These are phyloP conservation scores for Colletotrichum orchidophilum DNA, from an alignment of 2,329 filamentous ascomycete genomes.

Conservation along the genomic window DNA sequence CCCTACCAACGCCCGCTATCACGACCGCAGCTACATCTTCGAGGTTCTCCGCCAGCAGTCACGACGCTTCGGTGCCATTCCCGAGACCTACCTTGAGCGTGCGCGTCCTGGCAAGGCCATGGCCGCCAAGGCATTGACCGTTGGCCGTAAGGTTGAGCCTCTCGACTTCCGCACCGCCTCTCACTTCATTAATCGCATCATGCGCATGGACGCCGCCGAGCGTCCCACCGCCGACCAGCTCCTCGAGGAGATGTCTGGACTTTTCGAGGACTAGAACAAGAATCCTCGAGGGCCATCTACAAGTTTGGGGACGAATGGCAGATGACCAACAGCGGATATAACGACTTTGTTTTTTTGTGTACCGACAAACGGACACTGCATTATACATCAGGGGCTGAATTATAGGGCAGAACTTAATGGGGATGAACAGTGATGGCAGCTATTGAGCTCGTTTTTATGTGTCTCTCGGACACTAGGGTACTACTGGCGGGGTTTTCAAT, in stretches of 20 bases:
- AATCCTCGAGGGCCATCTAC: neutral
- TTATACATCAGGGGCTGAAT: conserved; percentile 6
- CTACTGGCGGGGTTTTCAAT: neutral
- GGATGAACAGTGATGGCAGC: conserved; percentile 10
- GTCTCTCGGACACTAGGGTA: neutral
- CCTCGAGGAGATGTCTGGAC: conserved; percentile 29
- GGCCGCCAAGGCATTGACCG: conserved; percentile 25
- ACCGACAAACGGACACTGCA: neutral
- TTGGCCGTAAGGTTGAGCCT: conserved; percentile 27
- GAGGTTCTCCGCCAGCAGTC: conserved; percentile 32
- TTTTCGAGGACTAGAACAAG: conserved; percentile 14
- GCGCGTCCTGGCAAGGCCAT: conserved; percentile 31
- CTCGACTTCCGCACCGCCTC: conserved; percentile 28
- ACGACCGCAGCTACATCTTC: conserved; percentile 31
- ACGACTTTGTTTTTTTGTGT: neutral
- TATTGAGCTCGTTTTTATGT: conserved; percentile 15
- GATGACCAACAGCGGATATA: neutral
- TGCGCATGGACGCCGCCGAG: conserved; percentile 32
- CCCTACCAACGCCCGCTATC: conserved; percentile 24
- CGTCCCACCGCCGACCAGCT: conserved; percentile 29
- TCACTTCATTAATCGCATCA: conserved; percentile 32
- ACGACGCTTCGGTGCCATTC: conserved; percentile 27
- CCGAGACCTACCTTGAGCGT: conserved; percentile 28
- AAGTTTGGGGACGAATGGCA: neutral
- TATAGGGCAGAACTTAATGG: conserved; percentile 15